Evolutionary conservation across 2,329 filamentous ascomycete genomes (phyloP).

Genomic region (Daldinia eschscholtzii): DNA sequence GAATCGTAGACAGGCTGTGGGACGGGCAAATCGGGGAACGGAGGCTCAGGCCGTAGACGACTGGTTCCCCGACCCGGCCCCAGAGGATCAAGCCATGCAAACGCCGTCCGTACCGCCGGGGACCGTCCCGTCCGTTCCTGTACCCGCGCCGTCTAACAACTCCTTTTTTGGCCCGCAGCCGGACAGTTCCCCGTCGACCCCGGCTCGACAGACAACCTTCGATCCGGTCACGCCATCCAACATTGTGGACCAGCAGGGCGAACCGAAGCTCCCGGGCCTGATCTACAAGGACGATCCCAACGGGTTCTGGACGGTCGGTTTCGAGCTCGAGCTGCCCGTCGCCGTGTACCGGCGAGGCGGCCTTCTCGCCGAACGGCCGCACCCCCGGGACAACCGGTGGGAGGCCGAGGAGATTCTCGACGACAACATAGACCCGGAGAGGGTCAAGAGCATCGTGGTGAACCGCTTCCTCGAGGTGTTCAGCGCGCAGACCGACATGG

Average conservation of each 20-base stretch:
- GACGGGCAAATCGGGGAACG: background rate
- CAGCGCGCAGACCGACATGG: slow-evolving; percentile 18
- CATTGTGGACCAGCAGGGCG: background rate
- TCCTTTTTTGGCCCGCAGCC: too few relatives aligned
- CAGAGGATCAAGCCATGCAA: too few relatives aligned
- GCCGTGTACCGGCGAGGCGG: slow-evolving; percentile 11
- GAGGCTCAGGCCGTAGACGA: background rate
- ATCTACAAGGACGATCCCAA: background rate
- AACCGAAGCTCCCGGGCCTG: background rate
- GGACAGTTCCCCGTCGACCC: too few relatives aligned
- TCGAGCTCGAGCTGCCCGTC: slow-evolving; percentile 37
- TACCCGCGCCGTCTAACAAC: too few relatives aligned
- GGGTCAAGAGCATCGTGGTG: background rate
- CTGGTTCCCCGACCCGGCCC: background rate
- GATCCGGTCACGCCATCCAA: background rate
- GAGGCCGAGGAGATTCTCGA: background rate
- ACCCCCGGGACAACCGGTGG: slow-evolving; percentile 20
- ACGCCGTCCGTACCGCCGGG: background rate
- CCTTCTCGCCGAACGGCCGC: background rate
- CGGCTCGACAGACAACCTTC: background rate
- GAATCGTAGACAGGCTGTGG: background rate
- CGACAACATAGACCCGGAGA: background rate
- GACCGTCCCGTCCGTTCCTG: too few relatives aligned
- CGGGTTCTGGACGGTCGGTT: slow-evolving; percentile 21
- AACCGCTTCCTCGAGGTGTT: slow-evolving; percentile 6